Base-by-base conservation (phyloP, 306 rosid species). In the Betula pendula region DNA sequence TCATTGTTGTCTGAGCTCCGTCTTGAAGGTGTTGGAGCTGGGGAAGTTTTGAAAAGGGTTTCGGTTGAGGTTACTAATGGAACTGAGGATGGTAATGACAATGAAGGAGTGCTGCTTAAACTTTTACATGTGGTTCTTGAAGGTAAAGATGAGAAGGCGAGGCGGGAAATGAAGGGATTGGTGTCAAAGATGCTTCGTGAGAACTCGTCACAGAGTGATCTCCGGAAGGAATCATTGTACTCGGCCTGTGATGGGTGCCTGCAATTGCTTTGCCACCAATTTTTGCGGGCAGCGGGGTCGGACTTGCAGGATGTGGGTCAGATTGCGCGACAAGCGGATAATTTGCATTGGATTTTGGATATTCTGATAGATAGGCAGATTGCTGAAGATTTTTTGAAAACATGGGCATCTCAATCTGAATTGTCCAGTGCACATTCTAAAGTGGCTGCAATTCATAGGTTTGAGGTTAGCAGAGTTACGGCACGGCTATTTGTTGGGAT, bases 101-200 rank as follows among this genome's bases (percentile, higher is more conserved):
- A 91, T 33, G 98, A 96, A 76, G 97, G 88, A 83, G 93, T 92
- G 53, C 80, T 96, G 62, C 86, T 92, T n/a, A 96, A 92, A 80
- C 98, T 96, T 77, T 81, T 96, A 33, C 91, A 84, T 71, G 97
- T 96, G 19, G 99, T 96, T 80, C 98, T 96, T 73, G 99, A 96
- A 86, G 99, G 99, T 7, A 96, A 92, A 87, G 99, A 96, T 43
- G 99, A 96, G 83, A 96, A 96, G 79, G 99, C 99, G 1, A 88
- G 96, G 81, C 87, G 98, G 0, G 98, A 96, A 80, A 96, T 92
- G 99, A 96, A 96, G 76, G 91, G 91, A 35, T 88, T 96, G 53
- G 98, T 96, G 45, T 87, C 91, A 0, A 96, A 92, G 88, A 92
- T 96, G 99, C 99, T 96, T 43, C 91, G 84, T 6, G 97, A 92